phyloP scores from a whole-genome alignment of 257 asterid species.

The Paraleonurus japonicus region DNA sequence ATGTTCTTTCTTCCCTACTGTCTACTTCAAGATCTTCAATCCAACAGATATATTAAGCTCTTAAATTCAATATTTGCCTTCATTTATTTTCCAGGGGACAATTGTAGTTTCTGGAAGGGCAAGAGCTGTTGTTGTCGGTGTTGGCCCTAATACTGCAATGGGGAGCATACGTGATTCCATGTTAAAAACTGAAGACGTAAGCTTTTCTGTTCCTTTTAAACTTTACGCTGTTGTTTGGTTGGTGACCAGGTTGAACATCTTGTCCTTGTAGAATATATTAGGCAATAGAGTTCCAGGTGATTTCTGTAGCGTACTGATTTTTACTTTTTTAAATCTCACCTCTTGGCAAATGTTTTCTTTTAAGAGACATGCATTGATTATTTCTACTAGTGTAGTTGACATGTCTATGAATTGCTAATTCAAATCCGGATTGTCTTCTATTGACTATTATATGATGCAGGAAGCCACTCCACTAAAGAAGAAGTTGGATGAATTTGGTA shows the following conservation, averaged over 20 bases:
- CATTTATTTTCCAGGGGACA: conserved; percentile 71
- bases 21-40: conserved; percentile 5
- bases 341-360: conserved; percentile 3
- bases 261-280: background rate
- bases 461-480: conserved; percentile 95
- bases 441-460: conserved; percentile 50
- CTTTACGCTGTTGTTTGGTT: conserved; percentile 25
- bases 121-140: conserved; percentile 85
- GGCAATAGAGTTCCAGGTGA: conserved; percentile 11
- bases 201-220: conserved; percentile 28
- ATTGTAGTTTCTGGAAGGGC: conserved; percentile 96
- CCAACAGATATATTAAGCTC: background rate
- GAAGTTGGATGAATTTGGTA: conserved; percentile 96
- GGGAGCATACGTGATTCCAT: conserved; percentile 98
- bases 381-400: conserved; percentile 15
- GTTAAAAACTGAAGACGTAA: conserved; percentile 94
- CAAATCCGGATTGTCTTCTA: conserved; percentile 10
- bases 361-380: conserved; percentile 18
- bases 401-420: conserved; percentile 20
- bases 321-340: background rate
- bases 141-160: conserved; percentile 99
- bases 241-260: conserved; percentile 14
- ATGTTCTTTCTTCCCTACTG: background rate
- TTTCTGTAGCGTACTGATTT: background rate
- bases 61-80: conserved; percentile 15